phyloP scores from a whole-genome alignment of 2,329 filamentous ascomycete species.

The Ceratocystis diversiconidia region DNA sequence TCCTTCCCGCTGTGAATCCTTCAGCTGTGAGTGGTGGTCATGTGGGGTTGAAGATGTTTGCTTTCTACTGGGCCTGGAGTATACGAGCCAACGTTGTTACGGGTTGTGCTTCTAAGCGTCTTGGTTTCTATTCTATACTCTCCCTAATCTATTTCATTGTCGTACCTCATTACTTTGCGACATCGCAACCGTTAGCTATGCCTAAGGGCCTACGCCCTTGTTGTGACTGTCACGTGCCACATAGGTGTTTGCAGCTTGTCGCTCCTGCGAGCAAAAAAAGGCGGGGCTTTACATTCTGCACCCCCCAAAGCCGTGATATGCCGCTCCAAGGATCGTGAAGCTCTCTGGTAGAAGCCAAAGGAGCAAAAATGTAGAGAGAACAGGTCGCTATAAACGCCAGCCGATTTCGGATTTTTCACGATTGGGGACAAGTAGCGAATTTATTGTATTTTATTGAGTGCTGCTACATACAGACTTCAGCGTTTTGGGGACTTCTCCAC shows the following conservation, averaged over 20 bases:
- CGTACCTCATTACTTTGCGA: too few species aligned
- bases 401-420: background rate
- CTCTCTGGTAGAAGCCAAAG: background rate
- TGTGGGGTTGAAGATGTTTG: background rate
- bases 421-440: background rate
- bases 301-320: constrained; percentile 1
- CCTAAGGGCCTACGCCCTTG: too few species aligned
- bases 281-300: background rate
- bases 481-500: background rate
- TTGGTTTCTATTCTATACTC: too few species aligned
- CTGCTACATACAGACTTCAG: background rate
- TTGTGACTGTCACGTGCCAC: background rate
- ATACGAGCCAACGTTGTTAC: too few species aligned
- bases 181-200: too few species aligned
- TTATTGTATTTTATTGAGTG: background rate
- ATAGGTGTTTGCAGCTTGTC: background rate
- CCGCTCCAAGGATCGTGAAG: constrained; percentile 2
- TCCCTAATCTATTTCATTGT: too few species aligned
- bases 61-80: background rate
- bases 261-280: background rate
- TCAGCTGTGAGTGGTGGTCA: background rate
- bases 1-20: background rate
- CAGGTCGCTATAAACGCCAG: background rate
- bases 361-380: background rate
- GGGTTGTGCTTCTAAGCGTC: too few species aligned